Percentiles rank a stretch among this genome's conserved stretches.
These are phyloP conservation scores for Penicillium canariense DNA, from an alignment of 495 filamentous ascomycete genomes.

Conservation along the genomic window DNA sequence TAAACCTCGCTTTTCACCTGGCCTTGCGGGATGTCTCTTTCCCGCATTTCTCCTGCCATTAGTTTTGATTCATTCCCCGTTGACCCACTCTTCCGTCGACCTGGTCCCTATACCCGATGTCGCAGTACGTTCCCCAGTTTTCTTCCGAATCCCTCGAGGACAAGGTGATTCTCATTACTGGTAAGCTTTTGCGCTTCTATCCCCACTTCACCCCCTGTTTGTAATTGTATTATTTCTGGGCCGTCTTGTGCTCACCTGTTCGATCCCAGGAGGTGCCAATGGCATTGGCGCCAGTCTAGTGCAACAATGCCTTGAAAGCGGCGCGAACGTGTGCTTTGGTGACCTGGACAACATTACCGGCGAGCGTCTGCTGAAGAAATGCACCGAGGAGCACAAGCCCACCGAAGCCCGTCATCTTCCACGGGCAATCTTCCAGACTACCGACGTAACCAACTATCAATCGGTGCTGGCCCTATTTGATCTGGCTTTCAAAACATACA, in stretches of 20 bases:
- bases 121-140: constrained; percentile 27
- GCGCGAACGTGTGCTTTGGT: constrained; percentile 46
- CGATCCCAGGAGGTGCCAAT: constrained; percentile 47
- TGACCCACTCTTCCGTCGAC: constrained; percentile 5
- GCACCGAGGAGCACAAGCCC: constrained; percentile 25
- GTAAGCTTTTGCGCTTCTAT: constrained; percentile 25
- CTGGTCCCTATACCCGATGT: constrained; percentile 16
- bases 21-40: background rate
- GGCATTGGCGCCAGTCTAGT: constrained; percentile 55
- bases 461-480: constrained; percentile 46
- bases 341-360: constrained; percentile 39
- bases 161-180: constrained; percentile 48
- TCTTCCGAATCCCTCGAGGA: constrained; percentile 33
- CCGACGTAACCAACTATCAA: constrained; percentile 48
- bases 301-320: constrained; percentile 41
- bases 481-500: constrained; percentile 41
- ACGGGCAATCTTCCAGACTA: constrained; percentile 34
- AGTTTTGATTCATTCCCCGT: background rate
- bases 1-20: background rate
- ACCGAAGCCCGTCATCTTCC: constrained; percentile 23
- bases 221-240: background rate
- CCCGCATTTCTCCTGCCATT: background rate
- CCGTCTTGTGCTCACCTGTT: background rate
- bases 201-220: background rate
- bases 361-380: constrained; percentile 25